Percentiles rank a stretch among this genome's conserved stretches.
Conservation (phyloP, 768 basidiomycete species). For the Termitomyces heimii region DNA sequence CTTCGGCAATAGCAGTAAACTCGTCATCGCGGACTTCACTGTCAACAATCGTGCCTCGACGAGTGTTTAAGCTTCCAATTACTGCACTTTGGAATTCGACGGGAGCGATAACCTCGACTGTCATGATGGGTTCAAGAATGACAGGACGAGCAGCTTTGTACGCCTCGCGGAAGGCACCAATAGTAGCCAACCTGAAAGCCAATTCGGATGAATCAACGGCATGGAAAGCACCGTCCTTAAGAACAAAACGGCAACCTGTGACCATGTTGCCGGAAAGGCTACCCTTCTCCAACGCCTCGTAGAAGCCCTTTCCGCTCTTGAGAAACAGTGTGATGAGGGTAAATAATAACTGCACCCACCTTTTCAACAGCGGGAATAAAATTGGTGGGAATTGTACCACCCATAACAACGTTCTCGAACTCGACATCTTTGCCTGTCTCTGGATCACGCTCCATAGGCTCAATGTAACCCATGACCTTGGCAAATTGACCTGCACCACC, state of each 20-base stretch:
- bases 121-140: slow-evolving; percentile 98
- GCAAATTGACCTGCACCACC: slow-evolving; percentile 98
- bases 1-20: slow-evolving; percentile 87
- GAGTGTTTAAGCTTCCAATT: slow-evolving; percentile 89
- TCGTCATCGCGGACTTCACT: slow-evolving; percentile 97
- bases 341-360: slow-evolving; percentile 32
- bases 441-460: slow-evolving; percentile 71
- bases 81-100: slow-evolving; percentile 93
- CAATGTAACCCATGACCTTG: slow-evolving; percentile 85
- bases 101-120: slow-evolving; percentile 94
- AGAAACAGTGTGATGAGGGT: background rate
- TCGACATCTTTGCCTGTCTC: slow-evolving; percentile 79
- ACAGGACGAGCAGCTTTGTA: slow-evolving; percentile 73
- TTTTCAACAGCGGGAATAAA: slow-evolving; percentile 96
- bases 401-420: slow-evolving; percentile 88
- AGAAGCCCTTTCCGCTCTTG: slow-evolving; percentile 66
- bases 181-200: slow-evolving; percentile 87
- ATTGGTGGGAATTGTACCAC: slow-evolving; percentile 84
- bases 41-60: slow-evolving; percentile 91
- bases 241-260: slow-evolving; percentile 77
- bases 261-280: slow-evolving; percentile 83
- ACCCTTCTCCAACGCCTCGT: slow-evolving; percentile 90
- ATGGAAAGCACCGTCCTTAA: slow-evolving; percentile 91
- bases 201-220: slow-evolving; percentile 94
- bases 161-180: slow-evolving; percentile 90